Conservation (phyloP, 2,329 filamentous ascomycete genomes). For the Basipetospora chlamydospora region DNA sequence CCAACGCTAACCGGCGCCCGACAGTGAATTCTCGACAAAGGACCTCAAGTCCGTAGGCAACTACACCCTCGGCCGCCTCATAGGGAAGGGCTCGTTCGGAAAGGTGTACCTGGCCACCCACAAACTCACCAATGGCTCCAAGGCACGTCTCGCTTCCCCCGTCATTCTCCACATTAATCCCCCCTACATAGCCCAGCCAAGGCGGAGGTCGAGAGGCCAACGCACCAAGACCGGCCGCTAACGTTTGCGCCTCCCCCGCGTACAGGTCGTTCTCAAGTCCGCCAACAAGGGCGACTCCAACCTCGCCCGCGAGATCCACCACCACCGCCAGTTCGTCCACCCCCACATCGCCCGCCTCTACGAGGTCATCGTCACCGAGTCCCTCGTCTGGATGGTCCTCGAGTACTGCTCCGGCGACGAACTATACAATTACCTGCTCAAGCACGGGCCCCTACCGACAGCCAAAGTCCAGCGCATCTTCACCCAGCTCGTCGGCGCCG, state of each 20-base stretch:
- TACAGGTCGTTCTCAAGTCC: constrained; percentile 90
- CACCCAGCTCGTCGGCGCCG: constrained; percentile 85
- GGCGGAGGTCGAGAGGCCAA: no score
- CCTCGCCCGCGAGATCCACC: constrained; percentile 92
- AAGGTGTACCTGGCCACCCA: constrained; percentile 95
- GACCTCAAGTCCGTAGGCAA: constrained; percentile 90
- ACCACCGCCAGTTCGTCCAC: constrained; percentile 94
- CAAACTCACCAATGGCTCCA: constrained; percentile 96
- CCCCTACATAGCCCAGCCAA: no score
- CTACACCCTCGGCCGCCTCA: constrained; percentile 79
- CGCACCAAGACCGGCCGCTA: no score
- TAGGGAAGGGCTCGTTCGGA: constrained; percentile 95
- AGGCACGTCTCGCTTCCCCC: constrained; percentile 40
- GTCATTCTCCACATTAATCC: background rate
- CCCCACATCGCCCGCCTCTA: constrained; percentile 94
- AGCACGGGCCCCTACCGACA: constrained; percentile 69
- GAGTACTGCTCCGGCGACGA: constrained; percentile 97
- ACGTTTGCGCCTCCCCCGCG: no score
- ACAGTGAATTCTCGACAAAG: constrained; percentile 82
- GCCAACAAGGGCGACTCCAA: constrained; percentile 94
- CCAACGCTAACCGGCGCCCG: constrained; percentile 7
- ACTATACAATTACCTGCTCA: constrained; percentile 87
- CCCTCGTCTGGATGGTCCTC: constrained; percentile 85
- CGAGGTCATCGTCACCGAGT: constrained; percentile 95
- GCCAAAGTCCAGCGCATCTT: constrained; percentile 92